Base-by-base conservation (phyloP, 345 rosid species). In the Raphanus sativus region DNA sequence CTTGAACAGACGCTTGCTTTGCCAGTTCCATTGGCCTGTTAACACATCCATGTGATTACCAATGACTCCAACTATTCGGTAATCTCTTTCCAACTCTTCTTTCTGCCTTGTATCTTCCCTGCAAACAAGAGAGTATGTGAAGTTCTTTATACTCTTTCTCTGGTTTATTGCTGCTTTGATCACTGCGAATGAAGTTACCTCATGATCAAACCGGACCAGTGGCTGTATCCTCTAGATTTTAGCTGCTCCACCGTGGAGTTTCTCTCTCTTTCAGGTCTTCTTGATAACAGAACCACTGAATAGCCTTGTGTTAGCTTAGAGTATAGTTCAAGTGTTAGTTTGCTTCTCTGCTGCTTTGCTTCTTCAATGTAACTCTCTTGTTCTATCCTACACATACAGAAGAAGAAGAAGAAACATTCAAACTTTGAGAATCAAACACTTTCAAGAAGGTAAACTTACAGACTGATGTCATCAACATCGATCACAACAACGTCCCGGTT, bases 21-120 rank as follows among this genome's bases (percentile, higher is more conserved):
- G 29, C 76, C 80, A 70, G n/a, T 52, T 56, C 71, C 65, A 69
- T 12, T 76, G 76, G 9, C 87, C 87, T 0, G 83, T 83, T 70
- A 90, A 78, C 76, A 88, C 90, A 84, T 90, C 97, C 87, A 94
- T 82, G 69, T 78, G 86, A 81, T 84, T 81, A 77, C 92, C 85
- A 61, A 91, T 89, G 24, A 86, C 83, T 32, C 93, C 85, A 5
- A 76, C 9, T 13, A 90, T 67, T 4, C 82, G 87, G 62, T 81
- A 77, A 3, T 84, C 89, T 26, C 70, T 61, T 70, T 60, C 61
- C 74, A 90, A 4, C 30, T 38, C 75, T 25, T 67, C 80, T 65
- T 82, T 84, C 29, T 50, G 74, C 67, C 65, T 87, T 6, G 77
- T 67, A 48, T 88, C 84, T 26, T 70, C 77, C 83, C 98, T 94